Base-by-base conservation (phyloP, 106 monocot genomes). In the Phalaenopsis equestris region DNA sequence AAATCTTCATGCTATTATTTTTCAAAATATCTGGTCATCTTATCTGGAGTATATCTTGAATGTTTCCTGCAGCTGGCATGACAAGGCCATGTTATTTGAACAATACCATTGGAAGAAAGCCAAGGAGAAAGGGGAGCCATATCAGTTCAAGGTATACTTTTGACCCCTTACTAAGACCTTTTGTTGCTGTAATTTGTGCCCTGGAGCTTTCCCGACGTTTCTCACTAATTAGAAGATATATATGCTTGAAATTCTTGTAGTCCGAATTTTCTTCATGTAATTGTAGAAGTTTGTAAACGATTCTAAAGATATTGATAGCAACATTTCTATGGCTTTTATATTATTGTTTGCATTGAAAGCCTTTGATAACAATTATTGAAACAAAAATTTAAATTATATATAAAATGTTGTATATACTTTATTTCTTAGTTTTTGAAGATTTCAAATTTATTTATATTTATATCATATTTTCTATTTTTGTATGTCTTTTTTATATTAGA, bases 71-170 rank as follows among this genome's bases (percentile, higher is more conserved):
- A 94, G 94, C 81, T 94, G 85, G 84, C 94, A 94, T 87, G 90
- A 91, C 67, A 91, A 90, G 77, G 91, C 94, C 11, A 90, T 91
- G 88, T 80, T 94, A 84, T 91, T 87, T 75, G 94, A 94, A 70
- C 94, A 94, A 61, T 84, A 90, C 80, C 94, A 94, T 77, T 94
- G 94, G 94, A 94, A 94, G 85, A 91, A 91, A 86, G 90, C 94
- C 43, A 83, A 79, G 84, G 79, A 87, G 78, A 91, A 94, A 85
- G 85, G 90, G 12, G 81, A 91, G 61, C 84, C 81, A 67, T 88
- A 94, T 77, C 80, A 91, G 74, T 94, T 94, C 74, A 81, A 88
- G 91, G 94, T 88, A 77, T 30, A 24, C 39, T 61, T 61, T 5
- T 6, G 61, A 61, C 21, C 30, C 57, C 14, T 57, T 57, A n/a